Percentiles rank a stretch among this genome's conserved stretches.
These are phyloP conservation scores for Ophiostoma piceae DNA, from an alignment of 2,329 filamentous ascomycete genomes.

Conservation along the genomic window DNA sequence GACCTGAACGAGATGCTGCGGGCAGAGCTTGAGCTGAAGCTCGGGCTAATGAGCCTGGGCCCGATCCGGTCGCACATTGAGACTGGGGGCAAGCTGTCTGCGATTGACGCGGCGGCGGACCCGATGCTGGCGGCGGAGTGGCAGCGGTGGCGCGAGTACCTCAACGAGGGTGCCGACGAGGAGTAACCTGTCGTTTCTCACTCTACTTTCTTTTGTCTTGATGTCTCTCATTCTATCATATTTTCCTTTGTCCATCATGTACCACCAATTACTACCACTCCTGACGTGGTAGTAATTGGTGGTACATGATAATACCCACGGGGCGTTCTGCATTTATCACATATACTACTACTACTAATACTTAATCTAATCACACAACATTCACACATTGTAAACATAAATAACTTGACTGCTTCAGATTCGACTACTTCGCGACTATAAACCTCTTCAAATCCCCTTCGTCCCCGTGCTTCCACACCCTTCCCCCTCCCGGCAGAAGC, in stretches of 20 bases:
- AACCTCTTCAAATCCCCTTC: neutral
- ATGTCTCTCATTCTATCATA: neutral
- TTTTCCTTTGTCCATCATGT: neutral
- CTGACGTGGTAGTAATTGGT: too few relatives aligned
- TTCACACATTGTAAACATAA: neutral
- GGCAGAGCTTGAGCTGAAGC: neutral
- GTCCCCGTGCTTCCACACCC: neutral
- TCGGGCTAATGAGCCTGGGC: neutral
- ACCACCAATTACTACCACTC: neutral
- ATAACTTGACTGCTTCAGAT: neutral
- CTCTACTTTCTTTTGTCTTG: neutral
- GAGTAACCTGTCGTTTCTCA: neutral
- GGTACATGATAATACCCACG: too few relatives aligned
- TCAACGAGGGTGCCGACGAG: neutral
- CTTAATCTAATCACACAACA: neutral
- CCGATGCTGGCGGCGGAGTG: neutral
- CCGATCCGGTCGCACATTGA: neutral
- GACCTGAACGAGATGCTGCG: slow-evolving; percentile 1
- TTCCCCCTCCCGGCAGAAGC: slow-evolving; percentile 7
- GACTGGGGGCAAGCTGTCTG: neutral
- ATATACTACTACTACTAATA: neutral
- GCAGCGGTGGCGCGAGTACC: neutral
- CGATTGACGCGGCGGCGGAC: neutral
- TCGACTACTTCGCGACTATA: slow-evolving; percentile 1
- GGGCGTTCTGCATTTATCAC: neutral